Base-by-base conservation (phyloP, 2,329 filamentous ascomycete genomes). In the Diaporthe caulivora region DNA sequence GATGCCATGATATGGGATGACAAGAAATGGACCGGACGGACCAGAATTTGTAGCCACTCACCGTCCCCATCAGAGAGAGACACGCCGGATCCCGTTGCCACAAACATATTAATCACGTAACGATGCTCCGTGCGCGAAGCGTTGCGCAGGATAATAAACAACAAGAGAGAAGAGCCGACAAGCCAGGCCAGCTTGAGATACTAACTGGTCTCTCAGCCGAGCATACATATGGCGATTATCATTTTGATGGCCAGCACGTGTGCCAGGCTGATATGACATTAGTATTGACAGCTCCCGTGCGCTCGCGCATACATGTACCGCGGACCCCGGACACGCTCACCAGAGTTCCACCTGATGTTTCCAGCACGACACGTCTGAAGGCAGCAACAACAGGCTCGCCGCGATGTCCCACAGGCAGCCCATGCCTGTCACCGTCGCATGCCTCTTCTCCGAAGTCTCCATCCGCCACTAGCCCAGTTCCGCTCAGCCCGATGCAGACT, bases 381-480 rank as follows among this genome's bases (percentile, higher is more conserved):
- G 62, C 31, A 51, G 40, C 44, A 40, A 37, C 44, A 53, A 65
- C 29, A 65, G 29, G 29, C 42, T 53, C 51, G 13, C 18, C 24
- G 60, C 55, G 54, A 58, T 60, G n/a, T 40, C 47, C 31, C 40
- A 67, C 21, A 53, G 62, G 13, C 60, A 42, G 60, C 60, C 58
- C 18, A 68, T 53, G 37, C 58, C 58, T 73, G 67, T 71, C 67
- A 73, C 69, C 44, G 60, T 40, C 47, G 62, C 69, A 68, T 68
- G 53, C 62, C 31, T 72, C 55, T 53, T 42, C 34, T 51, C 58
- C 51, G 58, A 44, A 51, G 24, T 29, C 51, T 29, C 24, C 40
- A 29, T 47, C 51, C 58, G 51, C 37, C 70, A 57, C 31, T 51
- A 40, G 47, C n/a, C 62, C 62, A 21, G 31, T n/a, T 11, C 62